phyloP scores from a whole-genome alignment of 495 filamentous ascomycete species.

The Neurospora sp. region DNA sequence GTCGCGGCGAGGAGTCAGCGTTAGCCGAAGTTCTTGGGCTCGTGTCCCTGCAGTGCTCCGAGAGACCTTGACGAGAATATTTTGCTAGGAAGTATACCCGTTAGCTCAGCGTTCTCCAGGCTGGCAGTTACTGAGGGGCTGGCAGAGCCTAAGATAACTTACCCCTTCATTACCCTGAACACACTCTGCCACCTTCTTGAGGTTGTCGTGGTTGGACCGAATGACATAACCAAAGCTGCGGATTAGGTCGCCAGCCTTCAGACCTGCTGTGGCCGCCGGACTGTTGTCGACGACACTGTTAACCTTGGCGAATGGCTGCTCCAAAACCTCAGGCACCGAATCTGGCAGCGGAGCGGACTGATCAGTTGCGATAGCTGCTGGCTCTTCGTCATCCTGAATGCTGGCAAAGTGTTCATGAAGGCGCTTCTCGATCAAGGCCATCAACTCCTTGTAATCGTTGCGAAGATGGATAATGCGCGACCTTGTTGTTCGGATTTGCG shows the following conservation, averaged over 20 bases:
- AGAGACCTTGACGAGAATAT: conserved; percentile 60
- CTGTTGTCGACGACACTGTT: conserved; percentile 71
- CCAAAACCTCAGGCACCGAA: conserved; percentile 34
- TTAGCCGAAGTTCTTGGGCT: conserved; percentile 52
- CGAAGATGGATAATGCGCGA: conserved; percentile 78
- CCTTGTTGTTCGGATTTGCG: conserved; percentile 87
- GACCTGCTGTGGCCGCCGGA: conserved; percentile 74
- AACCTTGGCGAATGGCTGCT: conserved; percentile 79
- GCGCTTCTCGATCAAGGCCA: conserved; percentile 68
- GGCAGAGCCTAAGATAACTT: conserved; percentile 28
- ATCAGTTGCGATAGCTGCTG: background rate
- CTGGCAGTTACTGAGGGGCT: background rate
- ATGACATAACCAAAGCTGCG: conserved; percentile 75
- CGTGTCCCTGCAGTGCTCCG: conserved; percentile 34
- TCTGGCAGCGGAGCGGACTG: conserved; percentile 17
- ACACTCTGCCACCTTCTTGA: conserved; percentile 72
- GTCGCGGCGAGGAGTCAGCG: conserved; percentile 59
- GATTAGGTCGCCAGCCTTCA: conserved; percentile 75
- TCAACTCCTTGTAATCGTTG: conserved; percentile 88
- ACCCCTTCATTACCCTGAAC: conserved; percentile 88
- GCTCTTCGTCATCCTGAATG: conserved; percentile 28
- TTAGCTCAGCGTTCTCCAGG: background rate
- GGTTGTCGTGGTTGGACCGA: conserved; percentile 71
- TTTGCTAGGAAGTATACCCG: conserved; percentile 37
- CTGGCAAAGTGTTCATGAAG: conserved; percentile 70